Base-by-base conservation (phyloP, 345 rosid genomes). In the Salix exigua region DNA sequence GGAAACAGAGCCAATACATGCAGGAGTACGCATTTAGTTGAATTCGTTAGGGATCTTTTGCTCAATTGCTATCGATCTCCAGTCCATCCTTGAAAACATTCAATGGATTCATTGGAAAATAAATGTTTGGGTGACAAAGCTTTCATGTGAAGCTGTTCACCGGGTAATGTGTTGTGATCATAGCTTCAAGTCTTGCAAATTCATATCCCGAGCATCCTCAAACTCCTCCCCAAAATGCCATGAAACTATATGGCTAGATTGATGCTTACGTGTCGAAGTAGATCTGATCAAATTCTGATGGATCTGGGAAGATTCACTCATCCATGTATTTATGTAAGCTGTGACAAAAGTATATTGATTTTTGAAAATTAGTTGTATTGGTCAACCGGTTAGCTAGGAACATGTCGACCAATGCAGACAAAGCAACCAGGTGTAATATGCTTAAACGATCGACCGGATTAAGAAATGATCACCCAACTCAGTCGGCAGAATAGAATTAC, bases 181-280 rank as follows among this genome's bases (percentile, higher is more conserved):
- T 46, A 1, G 83, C 81, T 79, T 83, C 85, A 21, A 83, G 64
- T 31, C 81, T 77, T 4, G 80, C 81, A 64, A 86, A 83, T 50
- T 86, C 85, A 30, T 67, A 58, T 30, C 78, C 85, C 7, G 85
- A 86, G 69, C 86, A 83, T 2, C 64, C 77, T 38, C 85, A 60
- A 2, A 81, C 61, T 44, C 84, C 82, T 33, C 82, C 81, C 44
- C 81, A 77, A 17, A 78, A 78, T 23, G 80, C 73, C 17, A 83
- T 68, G 63, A 75, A 86, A 66, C 74, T 70, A 44, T 68, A 83
- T 3, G 87, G 86, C 21, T 76, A 72, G 2, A 40, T 23, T 26
- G 76, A n/a, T 48, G 40, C 50, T 8, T 76, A 83, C 14, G 81
- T 83, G 70, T 86, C 82, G 7, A 83, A 82, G 2, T 81, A 74